Evolutionary conservation across 441 rosid genomes (phyloP).

Genomic region (Viola pubescens): DNA sequence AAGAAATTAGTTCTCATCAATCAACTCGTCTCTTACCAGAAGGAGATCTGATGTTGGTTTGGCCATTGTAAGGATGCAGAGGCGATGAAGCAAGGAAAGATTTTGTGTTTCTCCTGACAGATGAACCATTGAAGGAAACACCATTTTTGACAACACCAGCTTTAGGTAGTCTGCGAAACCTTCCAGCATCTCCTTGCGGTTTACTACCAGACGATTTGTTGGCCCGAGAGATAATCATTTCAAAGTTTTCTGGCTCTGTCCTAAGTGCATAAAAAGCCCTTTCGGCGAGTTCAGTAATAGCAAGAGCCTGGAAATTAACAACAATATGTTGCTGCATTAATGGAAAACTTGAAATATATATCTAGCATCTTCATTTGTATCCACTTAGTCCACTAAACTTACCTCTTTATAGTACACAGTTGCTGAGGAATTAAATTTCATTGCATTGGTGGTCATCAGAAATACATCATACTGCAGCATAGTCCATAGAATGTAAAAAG

Average conservation of each 20-base stretch:
- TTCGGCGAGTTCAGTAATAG: conserved; percentile 29
- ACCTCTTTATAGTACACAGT: conserved; percentile 41
- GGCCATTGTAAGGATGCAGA: neutral
- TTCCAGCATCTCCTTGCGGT: conserved; percentile 21
- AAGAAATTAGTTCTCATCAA: neutral
- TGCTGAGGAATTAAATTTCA: conserved; percentile 37
- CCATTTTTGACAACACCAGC: conserved; percentile 6
- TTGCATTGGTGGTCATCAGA: conserved; percentile 42
- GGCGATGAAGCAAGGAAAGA: neutral
- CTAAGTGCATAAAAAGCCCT: conserved; percentile 27
- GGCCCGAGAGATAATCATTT: conserved; percentile 17
- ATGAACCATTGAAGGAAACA: conserved; percentile 5
- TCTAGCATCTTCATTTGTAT: too few relatives aligned
- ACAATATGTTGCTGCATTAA: neutral
- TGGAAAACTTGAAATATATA: conserved; percentile 1
- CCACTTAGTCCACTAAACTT: neutral
- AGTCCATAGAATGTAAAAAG: conserved; percentile 12
- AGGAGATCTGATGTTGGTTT: neutral
- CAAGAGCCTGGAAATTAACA: conserved; percentile 33
- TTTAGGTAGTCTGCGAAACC: conserved; percentile 7
- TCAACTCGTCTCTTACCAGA: conserved; percentile 15
- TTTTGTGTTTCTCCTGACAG: neutral
- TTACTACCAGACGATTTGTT: conserved; percentile 16
- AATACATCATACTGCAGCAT: conserved; percentile 41
- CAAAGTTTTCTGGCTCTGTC: conserved; percentile 32